Evolutionary conservation across 148 eudicot species (phyloP).

Genomic region (Heliamphora exappendiculata): DNA sequence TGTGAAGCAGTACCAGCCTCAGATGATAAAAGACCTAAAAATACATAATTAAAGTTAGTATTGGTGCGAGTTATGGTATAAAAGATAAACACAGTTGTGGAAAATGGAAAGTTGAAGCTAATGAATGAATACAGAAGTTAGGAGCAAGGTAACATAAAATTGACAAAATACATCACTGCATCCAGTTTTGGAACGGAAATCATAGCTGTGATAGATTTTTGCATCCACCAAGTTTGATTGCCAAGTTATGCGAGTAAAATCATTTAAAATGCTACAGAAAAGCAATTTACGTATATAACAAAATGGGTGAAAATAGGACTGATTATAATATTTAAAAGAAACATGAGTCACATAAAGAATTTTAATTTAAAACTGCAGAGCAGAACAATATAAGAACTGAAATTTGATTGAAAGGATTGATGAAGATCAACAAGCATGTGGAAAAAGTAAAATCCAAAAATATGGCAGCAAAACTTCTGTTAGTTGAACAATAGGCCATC

Average conservation of each 20-base stretch:
- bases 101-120: background rate
- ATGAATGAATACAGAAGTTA: background rate
- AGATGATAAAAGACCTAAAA: slow-evolving; percentile 54
- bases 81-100: background rate
- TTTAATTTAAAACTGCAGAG: background rate
- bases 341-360: background rate
- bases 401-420: background rate
- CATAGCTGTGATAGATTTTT: background rate
- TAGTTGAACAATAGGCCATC: too few relatives aligned
- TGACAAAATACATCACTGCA: background rate
- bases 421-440: background rate
- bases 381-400: background rate
- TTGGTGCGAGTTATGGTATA: background rate
- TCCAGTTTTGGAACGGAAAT: background rate
- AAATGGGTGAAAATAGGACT: background rate
- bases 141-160: background rate
- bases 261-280: background rate
- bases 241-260: background rate
- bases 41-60: background rate
- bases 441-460: background rate
- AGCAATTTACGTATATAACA: background rate
- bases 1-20: slow-evolving; percentile 47
- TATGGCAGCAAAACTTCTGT: too few relatives aligned
- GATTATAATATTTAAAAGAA: background rate
- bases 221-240: background rate